Base-by-base conservation (phyloP, 2,329 filamentous ascomycete species). In the Fusarium tuaranense region DNA sequence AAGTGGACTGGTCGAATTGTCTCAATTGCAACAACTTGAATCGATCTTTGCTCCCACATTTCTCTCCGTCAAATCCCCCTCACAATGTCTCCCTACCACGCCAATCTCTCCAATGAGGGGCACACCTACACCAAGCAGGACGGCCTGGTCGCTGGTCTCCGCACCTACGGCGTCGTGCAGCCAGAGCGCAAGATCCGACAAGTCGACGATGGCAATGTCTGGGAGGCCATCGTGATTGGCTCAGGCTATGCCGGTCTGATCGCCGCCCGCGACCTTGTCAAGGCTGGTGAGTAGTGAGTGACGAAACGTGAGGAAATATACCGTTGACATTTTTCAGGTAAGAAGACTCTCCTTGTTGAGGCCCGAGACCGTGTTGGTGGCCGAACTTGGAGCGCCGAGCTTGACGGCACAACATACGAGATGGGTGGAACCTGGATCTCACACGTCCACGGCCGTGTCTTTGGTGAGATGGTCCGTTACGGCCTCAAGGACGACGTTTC, bases 351-450 rank as follows among this genome's bases (percentile, higher is more conserved):
- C 13, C 60, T 69, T 4, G 5, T 69, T 34, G 67, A 69, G 34
- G 67, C 63, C 20, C 63, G 67, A 9, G 67, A 67, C 34, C 55
- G 67, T 2, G 51, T 69, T 18, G 67, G 67, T 18, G 67, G 67
- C 3, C 63, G 67, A 22, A 69, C 67, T 10, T 69, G 63, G 53
- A 69, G 55, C 9, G 63, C 57, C 7, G 63, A 67, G 14, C 46
- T 57, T 16, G 48, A 67, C 8, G 67, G 63, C 18, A 62, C 57
- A 12, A 67, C 57, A 10, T 69, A 46, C 14, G 67, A 69, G 46
- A 66, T 69, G 63, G 67, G 67, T 3, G 67, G 67, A 5, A 69
- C 67, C 13, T 69, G 67, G 67, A 34, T 67, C 7, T 65, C 62
- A 9, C 62, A 65, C 25, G 61, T 59, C 18, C 62, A 69, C 8